Evolutionary conservation across 305 asterid species (phyloP), one percentile per base, ranked within the genome.

Genomic region (Coffea humblotiana): DNA sequence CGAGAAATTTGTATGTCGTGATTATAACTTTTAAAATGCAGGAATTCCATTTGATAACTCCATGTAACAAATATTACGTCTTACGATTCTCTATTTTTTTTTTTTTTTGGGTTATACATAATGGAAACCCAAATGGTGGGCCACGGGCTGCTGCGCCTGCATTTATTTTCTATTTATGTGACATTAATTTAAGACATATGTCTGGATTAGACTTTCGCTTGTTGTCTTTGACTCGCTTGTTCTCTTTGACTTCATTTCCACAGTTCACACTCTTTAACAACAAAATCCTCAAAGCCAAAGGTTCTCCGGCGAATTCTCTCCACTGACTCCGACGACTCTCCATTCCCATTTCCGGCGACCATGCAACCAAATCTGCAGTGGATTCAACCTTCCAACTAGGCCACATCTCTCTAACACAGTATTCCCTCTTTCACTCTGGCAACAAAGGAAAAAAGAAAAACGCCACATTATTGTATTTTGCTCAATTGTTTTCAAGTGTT

Each of bases 331-430:
- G 77, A 29, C 77, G 25, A 9, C 68, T 56, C 71, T 21, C 69
- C 68, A 51, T 58, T 64, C 70, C 76, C 65, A 61, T 74, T 56
- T 27, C 83, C 84, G 74, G 80, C 52, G 74, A 32, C 78, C 77
- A 27, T 43, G 52, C 63, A 8, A 23, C 21, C 66, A 52, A 79
- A 54, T 76, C 74, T 10, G 45, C 63, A 58, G 12, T 12, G 54
- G 76, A 61, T 67, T 61, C 66, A 70, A 66, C 15, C 70, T 73
- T 77, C 65, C 58, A n/a, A 56, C 77, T 21, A 63, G 48, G 79
- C 25, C 69, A 23, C 72, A 71, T 81, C 72, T 74, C 71, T 35
- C 70, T 56, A 29, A 66, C 77, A 51, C 11, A 45, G 19, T 51
- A 65, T 64, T 49, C 29, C 67, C 48, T 49, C 66, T 77, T 23